A percentile compares a stretch with the other conserved stretches of the same genome.
These are phyloP conservation scores for Chalciporus sp. DNA, from an alignment of 1,284 basidiomycete species.

Conservation along the genomic window DNA sequence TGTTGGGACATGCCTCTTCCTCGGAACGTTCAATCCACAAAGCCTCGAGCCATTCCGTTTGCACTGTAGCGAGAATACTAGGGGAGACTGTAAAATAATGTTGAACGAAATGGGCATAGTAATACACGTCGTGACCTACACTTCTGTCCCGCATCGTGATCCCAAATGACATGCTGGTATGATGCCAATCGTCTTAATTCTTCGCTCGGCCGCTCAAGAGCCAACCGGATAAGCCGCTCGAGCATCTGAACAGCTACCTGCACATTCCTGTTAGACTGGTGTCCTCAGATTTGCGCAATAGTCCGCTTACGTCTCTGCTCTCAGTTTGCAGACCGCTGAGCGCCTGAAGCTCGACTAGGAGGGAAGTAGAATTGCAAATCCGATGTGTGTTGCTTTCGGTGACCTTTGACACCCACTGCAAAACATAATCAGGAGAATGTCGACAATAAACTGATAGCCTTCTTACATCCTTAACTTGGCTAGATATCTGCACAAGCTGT, in stretches of 20 bases:
- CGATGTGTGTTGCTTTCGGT: conserved; percentile 1
- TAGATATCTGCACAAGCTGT: conserved; percentile 19
- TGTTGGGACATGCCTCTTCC: conserved; percentile 13
- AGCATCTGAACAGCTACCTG: conserved; percentile 20
- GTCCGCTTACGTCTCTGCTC: conserved; percentile 22
- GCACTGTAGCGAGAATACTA: conserved; percentile 35
- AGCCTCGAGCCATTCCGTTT: conserved; percentile 52
- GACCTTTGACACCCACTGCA: conserved; percentile 19
- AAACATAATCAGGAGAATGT: conserved; percentile 10
- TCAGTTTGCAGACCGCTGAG: conserved; percentile 16
- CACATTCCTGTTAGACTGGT: not conserved
- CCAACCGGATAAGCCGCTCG: conserved; percentile 38
- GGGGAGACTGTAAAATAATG: conserved; percentile 32
- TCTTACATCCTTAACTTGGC: conserved; percentile 27
- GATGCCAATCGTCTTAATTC: conserved; percentile 47
- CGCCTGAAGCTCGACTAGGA: conserved; percentile 29
- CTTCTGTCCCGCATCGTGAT: conserved; percentile 41
- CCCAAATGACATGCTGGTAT: conserved; percentile 62
- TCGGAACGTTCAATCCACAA: conserved; percentile 43
- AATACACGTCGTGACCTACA: conserved; percentile 20
- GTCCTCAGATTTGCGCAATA: not conserved
- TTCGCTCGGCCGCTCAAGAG: conserved; percentile 34
- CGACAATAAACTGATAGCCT: not conserved
- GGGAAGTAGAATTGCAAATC: conserved; percentile 18
- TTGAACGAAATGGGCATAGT: not conserved